Conservation (phyloP, 306 rosid genomes). For the Vigna unguiculata region DNA sequence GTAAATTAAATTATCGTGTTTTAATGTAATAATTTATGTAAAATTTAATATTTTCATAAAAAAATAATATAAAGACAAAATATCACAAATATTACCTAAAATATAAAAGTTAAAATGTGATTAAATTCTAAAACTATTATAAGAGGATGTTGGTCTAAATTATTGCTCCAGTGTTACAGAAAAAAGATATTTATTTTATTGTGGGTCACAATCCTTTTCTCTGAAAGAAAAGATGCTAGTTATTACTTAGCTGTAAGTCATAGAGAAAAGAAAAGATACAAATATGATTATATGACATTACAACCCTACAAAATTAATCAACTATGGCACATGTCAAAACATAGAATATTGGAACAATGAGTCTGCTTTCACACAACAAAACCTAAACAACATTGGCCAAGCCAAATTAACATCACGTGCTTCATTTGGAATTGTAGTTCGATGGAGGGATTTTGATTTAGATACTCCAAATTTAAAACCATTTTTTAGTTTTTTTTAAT, state of each 20-base stretch:
- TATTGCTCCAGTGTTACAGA: neutral
- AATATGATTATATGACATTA: neutral
- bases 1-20: too few relatives aligned
- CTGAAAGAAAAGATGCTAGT: neutral
- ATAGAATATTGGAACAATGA: neutral
- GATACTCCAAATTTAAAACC: too few relatives aligned
- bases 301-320: neutral
- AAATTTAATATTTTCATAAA: too few relatives aligned
- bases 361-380: neutral
- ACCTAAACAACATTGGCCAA: neutral
- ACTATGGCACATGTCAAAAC: neutral
- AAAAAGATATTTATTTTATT: neutral
- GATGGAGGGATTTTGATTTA: neutral
- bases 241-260: neutral
- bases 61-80: too few relatives aligned
- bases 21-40: too few relatives aligned
- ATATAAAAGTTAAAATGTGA: neutral
- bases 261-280: neutral
- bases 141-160: neutral
- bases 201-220: neutral
- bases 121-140: neutral
- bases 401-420: neutral
- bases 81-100: too few relatives aligned
- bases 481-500: too few relatives aligned
- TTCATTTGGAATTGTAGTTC: too few relatives aligned